These are phyloP conservation scores for Rosa persica DNA, from an alignment of 306 rosid genomes.

Conservation along the genomic window DNA sequence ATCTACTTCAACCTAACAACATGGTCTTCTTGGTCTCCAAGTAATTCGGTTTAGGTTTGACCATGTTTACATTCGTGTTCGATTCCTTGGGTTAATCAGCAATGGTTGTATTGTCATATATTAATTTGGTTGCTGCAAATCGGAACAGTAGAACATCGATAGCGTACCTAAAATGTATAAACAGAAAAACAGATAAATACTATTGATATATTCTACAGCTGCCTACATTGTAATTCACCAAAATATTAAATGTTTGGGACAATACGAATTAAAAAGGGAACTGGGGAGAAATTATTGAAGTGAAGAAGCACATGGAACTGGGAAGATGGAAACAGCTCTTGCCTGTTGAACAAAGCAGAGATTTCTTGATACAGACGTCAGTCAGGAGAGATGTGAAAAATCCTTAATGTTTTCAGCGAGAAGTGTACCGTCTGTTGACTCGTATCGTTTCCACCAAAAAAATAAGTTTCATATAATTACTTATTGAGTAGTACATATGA, in stretches of 20 bases:
- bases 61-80: neutral
- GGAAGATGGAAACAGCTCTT: constrained; percentile 40
- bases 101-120: neutral
- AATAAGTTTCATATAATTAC: neutral
- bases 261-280: neutral
- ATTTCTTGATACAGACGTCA: constrained; percentile 30
- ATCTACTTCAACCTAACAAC: neutral
- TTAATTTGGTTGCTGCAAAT: neutral
- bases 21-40: neutral
- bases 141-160: neutral
- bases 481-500: too few relatives aligned
- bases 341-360: constrained; percentile 22
- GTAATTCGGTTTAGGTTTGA: neutral
- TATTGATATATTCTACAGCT: neutral
- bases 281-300: neutral
- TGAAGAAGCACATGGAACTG: constrained; percentile 22
- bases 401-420: constrained; percentile 12
- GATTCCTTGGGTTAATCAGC: neutral
- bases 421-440: constrained; percentile 22
- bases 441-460: neutral
- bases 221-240: neutral
- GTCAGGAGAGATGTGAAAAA: constrained; percentile 18
- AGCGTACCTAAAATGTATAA: neutral
- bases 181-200: neutral
- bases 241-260: neutral